Base-by-base conservation (phyloP, 129 eudicot species). In the Artemisia argyi region DNA sequence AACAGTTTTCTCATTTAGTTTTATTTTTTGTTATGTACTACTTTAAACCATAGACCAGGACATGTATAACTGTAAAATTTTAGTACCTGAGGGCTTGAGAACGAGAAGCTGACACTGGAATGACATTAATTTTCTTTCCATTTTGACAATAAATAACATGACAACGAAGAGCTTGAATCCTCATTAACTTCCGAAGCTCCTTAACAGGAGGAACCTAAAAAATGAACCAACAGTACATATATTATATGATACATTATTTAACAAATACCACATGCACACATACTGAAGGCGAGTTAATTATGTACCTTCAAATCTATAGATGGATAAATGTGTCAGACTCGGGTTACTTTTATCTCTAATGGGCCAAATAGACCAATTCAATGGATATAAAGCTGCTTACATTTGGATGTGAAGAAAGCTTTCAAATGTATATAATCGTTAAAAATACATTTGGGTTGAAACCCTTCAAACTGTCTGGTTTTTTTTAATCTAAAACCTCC, bases 101-200 rank as follows among this genome's bases (percentile, higher is more conserved):
- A 59, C 99, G 99, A 62, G 99, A 95, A 61, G 97, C 97, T 49
- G 93, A 61, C 9, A 88, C 96, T 49, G 99, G 99, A 78, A 95
- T 83, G 15, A 95, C 97, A 78, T 91, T 95, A 39, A 95, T 81
- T 73, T 82, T 95, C 73, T 75, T 86, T 30, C 96, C 96, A 60
- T 85, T 88, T 80, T 88, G 99, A 78, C 99, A 95, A 84, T 83
- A 86, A 71, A 95, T 75, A 75, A 80, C 86, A 73, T 88, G 97
- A 68, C 99, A 95, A 60, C 97, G 96, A 30, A 95, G 97, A 72
- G 97, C 99, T 74, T 95, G 99, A 69, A 95, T 95, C 78, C 99
- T 81, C 97, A 90, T 88, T 30, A 81, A 35, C 81, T 95, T 91
- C 73, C 96, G 85, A 48, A 95, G 69, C 79, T 95, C 99, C 85